phyloP scores from a whole-genome alignment of 2,329 filamentous ascomycete genomes.

The Thielaviopsis euricoi region DNA sequence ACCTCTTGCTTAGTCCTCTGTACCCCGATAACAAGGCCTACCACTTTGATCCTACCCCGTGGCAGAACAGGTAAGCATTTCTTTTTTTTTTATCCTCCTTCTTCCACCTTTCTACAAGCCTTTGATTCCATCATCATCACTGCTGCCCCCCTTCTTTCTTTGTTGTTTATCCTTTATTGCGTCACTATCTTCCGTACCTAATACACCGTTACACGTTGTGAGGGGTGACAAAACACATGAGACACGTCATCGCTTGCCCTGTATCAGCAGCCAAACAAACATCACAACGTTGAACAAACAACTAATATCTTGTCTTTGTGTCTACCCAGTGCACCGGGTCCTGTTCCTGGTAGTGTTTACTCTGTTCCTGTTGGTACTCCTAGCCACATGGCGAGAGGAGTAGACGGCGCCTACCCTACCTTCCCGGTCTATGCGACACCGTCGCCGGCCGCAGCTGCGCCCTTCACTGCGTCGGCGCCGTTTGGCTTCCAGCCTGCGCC shows the following conservation, averaged over 20 bases:
- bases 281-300: too few relatives aligned
- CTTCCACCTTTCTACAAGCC: background rate
- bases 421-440: slow-evolving; percentile 26
- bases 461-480: slow-evolving; percentile 10
- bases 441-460: slow-evolving; percentile 20
- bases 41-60: slow-evolving; percentile 11
- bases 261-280: background rate
- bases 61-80: slow-evolving; percentile 11
- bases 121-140: background rate
- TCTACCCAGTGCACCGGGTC: slow-evolving; percentile 3
- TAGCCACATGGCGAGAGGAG: slow-evolving; percentile 14
- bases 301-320: background rate
- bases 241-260: background rate
- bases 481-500: slow-evolving; percentile 5
- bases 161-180: background rate
- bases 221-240: background rate
- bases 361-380: slow-evolving; percentile 11
- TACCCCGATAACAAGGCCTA: slow-evolving; percentile 6
- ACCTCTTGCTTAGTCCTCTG: background rate
- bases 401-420: slow-evolving; percentile 19
- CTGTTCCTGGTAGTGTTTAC: slow-evolving; percentile 5
- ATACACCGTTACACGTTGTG: background rate
- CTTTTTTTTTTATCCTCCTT: background rate
- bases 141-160: background rate
- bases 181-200: background rate